These are phyloP conservation scores for Penicillium sp. DNA, from an alignment of 2,329 filamentous ascomycete genomes.

Conservation along the genomic window DNA sequence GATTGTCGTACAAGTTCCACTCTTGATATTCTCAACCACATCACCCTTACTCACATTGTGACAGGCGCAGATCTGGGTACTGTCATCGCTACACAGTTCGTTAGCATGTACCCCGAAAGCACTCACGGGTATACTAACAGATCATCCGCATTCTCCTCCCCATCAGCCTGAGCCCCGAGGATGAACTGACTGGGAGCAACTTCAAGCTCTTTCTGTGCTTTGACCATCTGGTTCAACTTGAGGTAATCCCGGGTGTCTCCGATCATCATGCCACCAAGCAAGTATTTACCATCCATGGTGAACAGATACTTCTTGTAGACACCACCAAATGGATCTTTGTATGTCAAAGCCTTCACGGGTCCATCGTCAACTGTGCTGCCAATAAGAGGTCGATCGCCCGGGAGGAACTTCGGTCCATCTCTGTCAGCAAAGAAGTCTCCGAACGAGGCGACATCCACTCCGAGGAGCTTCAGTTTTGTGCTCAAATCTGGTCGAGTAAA, in stretches of 20 bases:
- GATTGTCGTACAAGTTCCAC: conserved; percentile 77
- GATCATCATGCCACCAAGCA: conserved; percentile 97
- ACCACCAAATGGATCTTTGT: conserved; percentile 83
- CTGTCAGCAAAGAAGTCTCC: conserved; percentile 91
- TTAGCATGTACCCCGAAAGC: conserved; percentile 11
- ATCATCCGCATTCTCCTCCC: conserved; percentile 73
- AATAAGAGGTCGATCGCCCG: conserved; percentile 50
- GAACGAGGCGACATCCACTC: conserved; percentile 89
- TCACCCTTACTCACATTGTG: conserved; percentile 91
- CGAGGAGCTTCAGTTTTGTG: conserved; percentile 86
- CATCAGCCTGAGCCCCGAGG: conserved; percentile 71
- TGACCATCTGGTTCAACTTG: conserved; percentile 84
- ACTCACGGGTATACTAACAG: conserved; percentile 47
- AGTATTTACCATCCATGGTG: conserved; percentile 82
- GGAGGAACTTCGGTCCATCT: conserved; percentile 76
- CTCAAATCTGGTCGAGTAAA: conserved; percentile 86
- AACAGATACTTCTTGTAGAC: conserved; percentile 96
- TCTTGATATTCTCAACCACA: conserved; percentile 69
- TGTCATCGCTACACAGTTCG: conserved; percentile 57
- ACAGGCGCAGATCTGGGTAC: conserved; percentile 88
- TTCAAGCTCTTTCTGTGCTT: conserved; percentile 76
- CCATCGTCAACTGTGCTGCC: conserved; percentile 42
- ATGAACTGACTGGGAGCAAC: conserved; percentile 80
- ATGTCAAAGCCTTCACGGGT: conserved; percentile 77
- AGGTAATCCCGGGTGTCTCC: conserved; percentile 89